Evolutionary conservation across 768 basidiomycete genomes (phyloP), one percentile per base, ranked within the genome.

Genomic region (Boletus patriciae): DNA sequence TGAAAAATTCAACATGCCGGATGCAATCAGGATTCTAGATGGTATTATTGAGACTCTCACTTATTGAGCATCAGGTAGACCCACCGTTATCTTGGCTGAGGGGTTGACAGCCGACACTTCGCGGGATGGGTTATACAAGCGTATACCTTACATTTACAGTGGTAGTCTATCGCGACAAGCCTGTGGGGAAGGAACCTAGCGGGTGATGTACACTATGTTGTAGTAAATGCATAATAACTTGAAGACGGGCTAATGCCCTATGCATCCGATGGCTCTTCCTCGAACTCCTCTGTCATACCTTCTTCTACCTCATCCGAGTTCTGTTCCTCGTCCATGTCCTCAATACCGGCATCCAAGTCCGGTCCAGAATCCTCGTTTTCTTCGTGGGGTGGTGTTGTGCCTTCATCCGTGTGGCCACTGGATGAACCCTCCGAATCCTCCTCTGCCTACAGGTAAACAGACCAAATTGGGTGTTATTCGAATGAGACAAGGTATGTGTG

Each of bases 1-100:
- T 64, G 94, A 98, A 76, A 94, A 92, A 73, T 96, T 97, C 73
- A 85, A 89, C 73, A 86, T 94, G 64, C 94, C 94, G 1, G 94
- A 97, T 68, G 78, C 88, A 3, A 78, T 98, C 60, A 81, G 93
- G 49, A 77, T 97, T 40, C 69, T 94, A 56, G 94, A 96, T 66
- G 89, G 85, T 23, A 75, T 95, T 12, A 78, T 95, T 46, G 90
- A 94, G 70, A 94, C 93, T 3, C 76, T 96, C 63, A 72, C 79
- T 27, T 96, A 86, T 70, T 92, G 65, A 73, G 33, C 23, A 8
- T 38, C 23, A 47, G 18, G 25, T 23, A 23, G 21, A 50, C 36
- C 15, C 27, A n/a, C 4, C 10, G 9, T 48, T 40, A n/a, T 21
- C 48, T 50, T 25, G 38, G 19, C 21, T 6, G 34, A 23, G 44